Evolutionary conservation across 2,329 filamentous ascomycete genomes (phyloP).

Genomic region (Trichoderma harzianum): DNA sequence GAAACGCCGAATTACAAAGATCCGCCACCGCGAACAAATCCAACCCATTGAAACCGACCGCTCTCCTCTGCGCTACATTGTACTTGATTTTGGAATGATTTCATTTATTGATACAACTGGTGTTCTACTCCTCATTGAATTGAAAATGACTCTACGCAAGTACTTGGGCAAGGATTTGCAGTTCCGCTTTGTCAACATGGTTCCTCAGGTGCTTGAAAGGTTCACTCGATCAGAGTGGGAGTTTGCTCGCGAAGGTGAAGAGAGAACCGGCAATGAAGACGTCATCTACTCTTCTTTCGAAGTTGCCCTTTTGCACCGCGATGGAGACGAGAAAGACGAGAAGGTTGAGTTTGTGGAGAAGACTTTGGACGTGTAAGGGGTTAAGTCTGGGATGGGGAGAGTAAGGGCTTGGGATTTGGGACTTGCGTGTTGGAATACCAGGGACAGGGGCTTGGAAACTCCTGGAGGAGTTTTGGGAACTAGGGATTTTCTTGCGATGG

Average conservation of each 20-base stretch:
- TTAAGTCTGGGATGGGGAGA: neutral
- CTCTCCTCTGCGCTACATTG: conserved; percentile 44
- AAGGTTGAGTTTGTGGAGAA: conserved; percentile 14
- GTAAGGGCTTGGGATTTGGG: neutral
- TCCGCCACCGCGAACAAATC: conserved; percentile 41
- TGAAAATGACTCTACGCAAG: conserved; percentile 46
- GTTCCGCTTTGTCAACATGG: conserved; percentile 48
- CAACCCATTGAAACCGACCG: conserved; percentile 30
- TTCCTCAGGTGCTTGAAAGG: conserved; percentile 37
- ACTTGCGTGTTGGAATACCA: neutral
- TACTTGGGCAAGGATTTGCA: conserved; percentile 47
- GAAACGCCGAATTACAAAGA: conserved; percentile 43
- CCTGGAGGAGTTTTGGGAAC: conserved; percentile 12
- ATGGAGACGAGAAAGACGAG: conserved; percentile 21
- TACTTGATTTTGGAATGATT: conserved; percentile 51
- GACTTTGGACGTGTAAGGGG: conserved; percentile 6
- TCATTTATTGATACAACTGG: conserved; percentile 54
- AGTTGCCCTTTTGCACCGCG: conserved; percentile 21
- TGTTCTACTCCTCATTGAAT: conserved; percentile 45
- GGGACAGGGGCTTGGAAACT: neutral
- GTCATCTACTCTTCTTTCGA: conserved; percentile 23
- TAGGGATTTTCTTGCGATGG: neutral
- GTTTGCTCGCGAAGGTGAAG: conserved; percentile 30
- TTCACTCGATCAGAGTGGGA: conserved; percentile 40
- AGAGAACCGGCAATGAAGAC: conserved; percentile 22